Base-by-base conservation (phyloP, 352 stramenopile genomes). In the Phytophthora pluvialis region DNA sequence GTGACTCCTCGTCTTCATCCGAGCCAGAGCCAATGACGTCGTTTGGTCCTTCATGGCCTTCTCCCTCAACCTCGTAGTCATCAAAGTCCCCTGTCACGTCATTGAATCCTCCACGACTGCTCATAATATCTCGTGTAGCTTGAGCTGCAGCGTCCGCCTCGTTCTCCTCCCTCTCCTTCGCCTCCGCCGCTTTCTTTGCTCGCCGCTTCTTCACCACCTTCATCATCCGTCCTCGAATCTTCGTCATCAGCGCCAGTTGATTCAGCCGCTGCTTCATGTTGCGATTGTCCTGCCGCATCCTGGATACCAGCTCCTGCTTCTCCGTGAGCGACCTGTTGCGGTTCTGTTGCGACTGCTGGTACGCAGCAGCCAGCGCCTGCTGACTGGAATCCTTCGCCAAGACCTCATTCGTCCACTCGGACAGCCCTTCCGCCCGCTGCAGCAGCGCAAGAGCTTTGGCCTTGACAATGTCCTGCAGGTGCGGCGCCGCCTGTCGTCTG, bases 381-480 rank as follows among this genome's bases (percentile, higher is more conserved):
- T 75, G 62, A 67, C 65, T 70, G 11, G 64, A 67, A 47, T 73
- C 64, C 35, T 67, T 47, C 12, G 72, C 67, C 45, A 83, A 63
- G 8, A 91, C 69, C 5, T 80, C 64, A 6, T 52, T 74, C 1
- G 74, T 77, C 86, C 86, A 94, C 15, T 85, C 82, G 8, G 86
- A 80, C 10, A 94, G 57, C 0, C 75, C 80, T 45, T 94, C 86
- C 15, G 86, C 86, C 5, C 86, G 84, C 60, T 91, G 75, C n/a
- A 94, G 62, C 35, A 93, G 51, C 26, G 82, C 73, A 5, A 92
- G 71, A n/a, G 86, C 86, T 71, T 93, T 94, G 21, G 86, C 78
- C 50, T 90, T 89, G 1, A 94, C 71, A 56, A 91, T 88, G n/a
- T 82, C 82, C 60, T 93, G 84, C n/a, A 93, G 54, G 54, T 89